phyloP scores from a whole-genome alignment of 805 yeast genomes.

The Teunomyces atbi region DNA sequence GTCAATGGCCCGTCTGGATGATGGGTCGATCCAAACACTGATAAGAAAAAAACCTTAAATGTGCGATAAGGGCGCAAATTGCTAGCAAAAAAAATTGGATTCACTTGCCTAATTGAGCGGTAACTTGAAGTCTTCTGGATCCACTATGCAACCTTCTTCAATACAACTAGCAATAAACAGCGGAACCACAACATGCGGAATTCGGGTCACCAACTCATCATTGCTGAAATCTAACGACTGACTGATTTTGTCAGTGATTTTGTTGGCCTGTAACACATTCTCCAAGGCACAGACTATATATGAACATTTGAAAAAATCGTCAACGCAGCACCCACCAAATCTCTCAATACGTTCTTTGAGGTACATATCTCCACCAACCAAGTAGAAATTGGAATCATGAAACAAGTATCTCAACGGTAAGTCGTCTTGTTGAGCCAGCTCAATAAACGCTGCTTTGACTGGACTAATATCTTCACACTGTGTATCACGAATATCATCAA shows the following conservation, averaged over 20 bases:
- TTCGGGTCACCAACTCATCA: conserved; percentile 10
- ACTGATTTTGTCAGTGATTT: conserved; percentile 15
- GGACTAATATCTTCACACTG: conserved; percentile 11
- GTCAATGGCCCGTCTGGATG: background rate
- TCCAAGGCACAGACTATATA: conserved; percentile 32
- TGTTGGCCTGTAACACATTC: conserved; percentile 9
- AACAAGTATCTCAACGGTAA: conserved; percentile 34
- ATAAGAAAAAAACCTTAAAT: background rate
- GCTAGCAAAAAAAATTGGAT: background rate
- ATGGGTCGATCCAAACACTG: background rate
- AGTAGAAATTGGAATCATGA: conserved; percentile 28
- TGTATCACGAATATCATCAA: conserved; percentile 7
- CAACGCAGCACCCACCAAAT: conserved; percentile 42
- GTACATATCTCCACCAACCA: conserved; percentile 18
- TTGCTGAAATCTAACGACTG: conserved; percentile 10
- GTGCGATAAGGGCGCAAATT: background rate
- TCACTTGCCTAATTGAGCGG: background rate
- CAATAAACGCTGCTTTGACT: conserved; percentile 10
- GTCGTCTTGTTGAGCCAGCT: conserved; percentile 9
- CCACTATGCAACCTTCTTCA: conserved; percentile 21
- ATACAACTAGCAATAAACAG: conserved; percentile 32
- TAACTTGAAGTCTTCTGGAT: conserved; percentile 28
- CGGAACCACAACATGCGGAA: conserved; percentile 37
- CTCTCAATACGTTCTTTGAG: conserved; percentile 32
- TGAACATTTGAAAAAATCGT: conserved; percentile 27